Conservation (phyloP, 805 yeast species). For the Hermanozyma aechmeae region DNA sequence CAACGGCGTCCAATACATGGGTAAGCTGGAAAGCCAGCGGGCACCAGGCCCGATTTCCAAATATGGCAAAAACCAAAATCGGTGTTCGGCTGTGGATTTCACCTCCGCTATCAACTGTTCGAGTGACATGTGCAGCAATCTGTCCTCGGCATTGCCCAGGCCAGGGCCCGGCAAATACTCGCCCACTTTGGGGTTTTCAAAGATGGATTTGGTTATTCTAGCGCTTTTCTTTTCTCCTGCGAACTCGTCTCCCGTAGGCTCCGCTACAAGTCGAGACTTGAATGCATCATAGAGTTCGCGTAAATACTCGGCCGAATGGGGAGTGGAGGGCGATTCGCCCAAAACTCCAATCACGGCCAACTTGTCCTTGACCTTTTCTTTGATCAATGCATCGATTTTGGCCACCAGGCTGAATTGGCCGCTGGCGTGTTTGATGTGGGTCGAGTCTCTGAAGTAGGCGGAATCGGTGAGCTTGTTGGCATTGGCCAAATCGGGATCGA, state of each 20-base stretch:
- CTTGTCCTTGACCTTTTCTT: constrained; percentile 23
- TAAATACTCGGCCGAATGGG: constrained; percentile 18
- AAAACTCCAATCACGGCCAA: constrained; percentile 26
- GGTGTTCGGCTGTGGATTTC: neutral
- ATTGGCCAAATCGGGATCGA: constrained; percentile 17
- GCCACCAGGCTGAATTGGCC: no score
- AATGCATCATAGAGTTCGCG: constrained; percentile 23
- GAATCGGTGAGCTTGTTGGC: no score
- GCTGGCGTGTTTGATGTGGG: neutral
- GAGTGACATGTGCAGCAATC: no score
- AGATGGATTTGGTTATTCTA: constrained; percentile 2
- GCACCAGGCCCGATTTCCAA: neutral
- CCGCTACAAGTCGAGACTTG: constrained; percentile 17
- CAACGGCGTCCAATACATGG: constrained; percentile 32
- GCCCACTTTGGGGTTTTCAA: constrained; percentile 6
- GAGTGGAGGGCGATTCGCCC: constrained; percentile 22
- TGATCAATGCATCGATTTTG: constrained; percentile 20
- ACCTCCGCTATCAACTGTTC: neutral
- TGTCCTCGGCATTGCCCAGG: no score
- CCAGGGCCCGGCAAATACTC: constrained; percentile 4
- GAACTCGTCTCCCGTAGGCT: constrained; percentile 3
- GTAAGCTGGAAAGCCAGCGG: constrained; percentile 19
- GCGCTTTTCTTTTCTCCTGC: constrained; percentile 6
- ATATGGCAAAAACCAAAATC: neutral
- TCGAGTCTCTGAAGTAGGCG: neutral